These are phyloP conservation scores for Dujonia santamariae DNA, from an alignment of 1,139 yeast genomes.

Conservation along the genomic window DNA sequence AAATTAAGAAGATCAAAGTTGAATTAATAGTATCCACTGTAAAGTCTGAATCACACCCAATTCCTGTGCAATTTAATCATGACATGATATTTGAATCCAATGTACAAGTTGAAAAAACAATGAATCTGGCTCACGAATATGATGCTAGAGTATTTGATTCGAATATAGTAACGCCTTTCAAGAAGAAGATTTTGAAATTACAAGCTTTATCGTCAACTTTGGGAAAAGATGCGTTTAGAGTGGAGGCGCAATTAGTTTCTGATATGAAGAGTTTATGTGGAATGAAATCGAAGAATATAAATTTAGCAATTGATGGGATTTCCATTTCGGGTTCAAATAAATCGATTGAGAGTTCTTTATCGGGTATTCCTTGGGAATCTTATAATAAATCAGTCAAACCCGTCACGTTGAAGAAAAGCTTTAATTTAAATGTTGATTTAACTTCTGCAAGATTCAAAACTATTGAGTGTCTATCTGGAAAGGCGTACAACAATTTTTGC, in stretches of 20 bases:
- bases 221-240: constrained; percentile 23
- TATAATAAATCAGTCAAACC: background rate
- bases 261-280: constrained; percentile 29
- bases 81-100: constrained; percentile 30
- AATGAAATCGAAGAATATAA: constrained; percentile 26
- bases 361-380: constrained; percentile 4
- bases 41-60: constrained; percentile 26
- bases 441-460: constrained; percentile 1
- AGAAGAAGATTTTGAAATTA: constrained; percentile 18
- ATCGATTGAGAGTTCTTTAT: background rate
- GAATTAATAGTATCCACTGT: constrained; percentile 36
- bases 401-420: constrained; percentile 2
- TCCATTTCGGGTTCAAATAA: constrained; percentile 4
- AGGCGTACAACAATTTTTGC: constrained; percentile 18
- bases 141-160: constrained; percentile 25
- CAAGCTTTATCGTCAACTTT: constrained; percentile 18
- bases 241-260: constrained; percentile 29
- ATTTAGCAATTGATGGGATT: constrained; percentile 19
- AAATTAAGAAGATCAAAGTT: constrained; percentile 24
- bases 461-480: background rate
- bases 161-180: constrained; percentile 23
- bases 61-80: constrained; percentile 43
- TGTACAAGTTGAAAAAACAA: constrained; percentile 6
- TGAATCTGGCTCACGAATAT: constrained; percentile 10
- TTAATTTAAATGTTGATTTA: constrained; percentile 1